phyloP scores from a whole-genome alignment of 495 filamentous ascomycete genomes.

The Cladorrhinum samala region DNA sequence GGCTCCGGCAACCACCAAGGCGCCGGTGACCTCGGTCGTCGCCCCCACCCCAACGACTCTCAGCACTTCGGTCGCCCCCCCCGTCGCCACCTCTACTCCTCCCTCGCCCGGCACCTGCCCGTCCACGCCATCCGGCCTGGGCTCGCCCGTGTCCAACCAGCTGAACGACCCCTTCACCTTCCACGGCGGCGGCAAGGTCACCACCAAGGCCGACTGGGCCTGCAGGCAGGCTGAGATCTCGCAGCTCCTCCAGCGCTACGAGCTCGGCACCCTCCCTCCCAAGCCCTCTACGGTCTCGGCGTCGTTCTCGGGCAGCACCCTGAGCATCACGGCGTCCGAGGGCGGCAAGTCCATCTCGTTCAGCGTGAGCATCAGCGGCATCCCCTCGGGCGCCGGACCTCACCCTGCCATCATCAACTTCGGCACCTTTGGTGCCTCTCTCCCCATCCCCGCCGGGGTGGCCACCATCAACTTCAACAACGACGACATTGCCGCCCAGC shows the following conservation, averaged over 20 bases:
- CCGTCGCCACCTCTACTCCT: constrained; percentile 3
- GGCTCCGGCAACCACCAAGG: constrained; percentile 6
- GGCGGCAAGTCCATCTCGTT: constrained; percentile 42
- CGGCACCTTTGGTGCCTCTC: constrained; percentile 29
- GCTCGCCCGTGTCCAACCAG: constrained; percentile 14
- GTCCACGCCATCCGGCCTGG: constrained; percentile 9
- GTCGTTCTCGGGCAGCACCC: constrained; percentile 31
- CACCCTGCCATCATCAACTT: constrained; percentile 46
- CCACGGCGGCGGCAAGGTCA: constrained; percentile 39
- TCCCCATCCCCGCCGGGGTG: constrained; percentile 44
- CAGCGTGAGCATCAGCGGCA: constrained; percentile 39
- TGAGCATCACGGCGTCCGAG: constrained; percentile 36
- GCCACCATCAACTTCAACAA: constrained; percentile 46
- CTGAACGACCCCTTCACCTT: constrained; percentile 50
- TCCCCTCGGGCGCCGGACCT: constrained; percentile 29
- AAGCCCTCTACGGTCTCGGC: constrained; percentile 36
- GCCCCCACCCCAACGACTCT: background rate
- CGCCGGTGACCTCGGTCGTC: constrained; percentile 1
- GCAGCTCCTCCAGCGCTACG: constrained; percentile 44
- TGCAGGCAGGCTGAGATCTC: constrained; percentile 47
- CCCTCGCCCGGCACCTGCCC: constrained; percentile 13
- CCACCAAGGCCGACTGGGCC: constrained; percentile 38
- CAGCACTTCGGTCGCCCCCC: background rate
- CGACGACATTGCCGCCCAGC: constrained; percentile 42
- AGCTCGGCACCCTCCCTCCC: constrained; percentile 45